Evolutionary conservation across 2,329 filamentous ascomycete species (phyloP), one percentile per base, ranked within the genome.

Genomic region (Biscogniauxia marginata): DNA sequence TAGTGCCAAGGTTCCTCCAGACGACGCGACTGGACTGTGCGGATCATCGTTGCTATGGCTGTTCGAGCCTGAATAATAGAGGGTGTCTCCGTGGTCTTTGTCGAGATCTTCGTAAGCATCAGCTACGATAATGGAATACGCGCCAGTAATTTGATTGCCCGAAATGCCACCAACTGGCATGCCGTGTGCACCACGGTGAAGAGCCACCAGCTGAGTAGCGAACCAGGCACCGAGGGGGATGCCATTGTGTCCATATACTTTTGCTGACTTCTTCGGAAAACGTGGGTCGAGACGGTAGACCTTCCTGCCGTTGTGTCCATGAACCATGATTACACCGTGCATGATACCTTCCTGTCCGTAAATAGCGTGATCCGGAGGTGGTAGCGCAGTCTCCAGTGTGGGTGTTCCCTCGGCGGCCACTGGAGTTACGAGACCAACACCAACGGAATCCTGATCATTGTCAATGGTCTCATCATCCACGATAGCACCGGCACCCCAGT

Each of bases 111-210:
- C 49, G 23, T 63, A 63, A 1, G 50, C 50, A 9, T 44, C 34
- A 16, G 61, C 30, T 1, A 68, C 58, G 1, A 70, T 65, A 22
- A 70, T 67, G 1, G 68, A 70, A 50, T 63, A 68, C 0, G 68
- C 65, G 1, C 68, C 68, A 2, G 24, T 44, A 1, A 22, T 20
- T 1, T 45, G 57, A 49, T 48, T 58, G 16, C 67, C 68, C 16
- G 61, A 43, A 13, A 70, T 70, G 1, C 67, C 67, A 4, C 50
- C 65, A 21, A 64, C 65, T 1, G 57, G 53, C 16, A 58, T 39
- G 2, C 65, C 64, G 39, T 70, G 68, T 1, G 65, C 67, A 3
- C 68, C 68, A 9, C 61, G 62, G n/a, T 65, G 63, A 3, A 69
- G 58, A 1, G 67, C 65, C 4, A 62, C 64, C 9, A 69, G 53